phyloP scores from a whole-genome alignment of 2,329 filamentous ascomycete species.

The Alternaria atra region DNA sequence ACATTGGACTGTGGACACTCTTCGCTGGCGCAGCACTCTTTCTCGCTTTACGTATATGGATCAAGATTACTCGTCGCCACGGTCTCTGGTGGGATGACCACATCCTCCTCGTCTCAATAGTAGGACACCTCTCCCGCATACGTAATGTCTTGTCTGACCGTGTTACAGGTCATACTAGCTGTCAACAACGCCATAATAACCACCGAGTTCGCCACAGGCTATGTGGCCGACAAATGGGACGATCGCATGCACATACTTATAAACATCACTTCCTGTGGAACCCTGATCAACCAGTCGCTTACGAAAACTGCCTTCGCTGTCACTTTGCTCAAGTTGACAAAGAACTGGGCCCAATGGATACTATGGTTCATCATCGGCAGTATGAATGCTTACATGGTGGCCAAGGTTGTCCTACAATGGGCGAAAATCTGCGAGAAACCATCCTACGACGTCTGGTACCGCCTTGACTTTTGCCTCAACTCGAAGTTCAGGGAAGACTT shows the following conservation, averaged over 20 bases:
- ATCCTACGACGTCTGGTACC: slow-evolving; percentile 59
- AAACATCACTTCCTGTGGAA: slow-evolving; percentile 54
- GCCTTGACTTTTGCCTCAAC: slow-evolving; percentile 58
- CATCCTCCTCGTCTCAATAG: slow-evolving; percentile 50
- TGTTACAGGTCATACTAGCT: slow-evolving; percentile 53
- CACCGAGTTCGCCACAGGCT: slow-evolving; percentile 60
- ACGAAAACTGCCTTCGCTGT: slow-evolving; percentile 54
- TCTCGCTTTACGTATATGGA: slow-evolving; percentile 48
- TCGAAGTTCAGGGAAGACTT: slow-evolving; percentile 54
- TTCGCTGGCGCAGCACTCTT: slow-evolving; percentile 50
- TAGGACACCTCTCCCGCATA: slow-evolving; percentile 24
- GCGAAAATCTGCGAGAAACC: slow-evolving; percentile 56
- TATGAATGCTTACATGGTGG: slow-evolving; percentile 61
- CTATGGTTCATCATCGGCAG: slow-evolving; percentile 61
- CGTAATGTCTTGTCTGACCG: slow-evolving; percentile 13
- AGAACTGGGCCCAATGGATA: slow-evolving; percentile 54
- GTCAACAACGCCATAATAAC: slow-evolving; percentile 58
- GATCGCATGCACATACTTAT: slow-evolving; percentile 64
- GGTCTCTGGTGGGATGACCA: slow-evolving; percentile 54
- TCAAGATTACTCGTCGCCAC: slow-evolving; percentile 50
- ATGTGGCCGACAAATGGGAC: slow-evolving; percentile 59
- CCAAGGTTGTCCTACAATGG: slow-evolving; percentile 62
- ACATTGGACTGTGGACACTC: slow-evolving; percentile 52
- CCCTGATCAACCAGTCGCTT: slow-evolving; percentile 49
- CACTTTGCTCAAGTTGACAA: slow-evolving; percentile 55